Evolutionary conservation across 176 grass and related monocot genomes (phyloP), one percentile per base, ranked within the genome.

Genomic region (Triticum timopheevii): DNA sequence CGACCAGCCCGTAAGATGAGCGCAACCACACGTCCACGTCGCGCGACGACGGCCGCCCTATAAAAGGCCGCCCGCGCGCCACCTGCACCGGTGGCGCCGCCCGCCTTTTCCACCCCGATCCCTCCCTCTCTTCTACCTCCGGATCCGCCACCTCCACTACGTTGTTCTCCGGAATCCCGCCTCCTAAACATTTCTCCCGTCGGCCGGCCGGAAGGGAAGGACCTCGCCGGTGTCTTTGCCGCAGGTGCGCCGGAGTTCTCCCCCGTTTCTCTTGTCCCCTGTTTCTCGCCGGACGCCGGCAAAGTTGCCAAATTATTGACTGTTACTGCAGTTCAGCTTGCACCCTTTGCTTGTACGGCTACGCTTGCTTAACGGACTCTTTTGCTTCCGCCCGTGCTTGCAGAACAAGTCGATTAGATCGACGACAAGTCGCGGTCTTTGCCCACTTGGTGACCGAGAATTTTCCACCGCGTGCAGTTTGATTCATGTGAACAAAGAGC

Each of bases 51-150:
- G n/a, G 71, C 22, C 79, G 12, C 73, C 59, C 72, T 83, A 90
- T 87, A 90, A 90, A 90, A 87, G 10, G 6, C 73, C 73, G 1
- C 79, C 79, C 71, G 16, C 28, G 40, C 56, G 42, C 13, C 78
- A 10, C 76, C 40, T 35, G 44, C 82, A 24, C 44, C 59, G 77
- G 77, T 70, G 83, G 83, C 64, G 78, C 71, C 52, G 39, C 24
- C 23, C 77, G 42, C 47, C 62, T 69, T 7, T 16, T 35, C 45
- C 50, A 54, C n/a, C 25, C 34, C 2, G 8, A 1, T 16, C 56
- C 11, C 52, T 28, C 16, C 0, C 4, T 30, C 73, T 5, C 45
- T 28, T 28, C 62, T 25, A 68, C 65, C 15, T 50, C 47, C 47
- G 47, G 47, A 50, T 50, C 47, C 47, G 15, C 15, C 47, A 1